Base-by-base conservation (phyloP, 2,329 filamentous ascomycete species). In the Sarocladium oryzae region DNA sequence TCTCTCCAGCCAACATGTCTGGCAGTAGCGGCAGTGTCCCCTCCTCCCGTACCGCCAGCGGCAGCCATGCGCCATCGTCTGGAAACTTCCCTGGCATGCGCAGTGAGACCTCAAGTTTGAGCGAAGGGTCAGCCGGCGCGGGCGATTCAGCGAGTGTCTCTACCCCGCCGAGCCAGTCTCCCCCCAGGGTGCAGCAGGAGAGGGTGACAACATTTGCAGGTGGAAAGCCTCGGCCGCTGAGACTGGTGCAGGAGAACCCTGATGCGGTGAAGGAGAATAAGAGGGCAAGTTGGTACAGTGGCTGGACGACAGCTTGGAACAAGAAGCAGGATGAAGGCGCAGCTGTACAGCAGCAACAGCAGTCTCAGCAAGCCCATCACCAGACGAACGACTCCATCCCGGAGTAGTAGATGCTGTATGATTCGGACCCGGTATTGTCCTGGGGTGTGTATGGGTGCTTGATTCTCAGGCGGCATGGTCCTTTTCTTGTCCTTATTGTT, bases 231-330 rank as follows among this genome's bases (percentile, higher is more conserved):
- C 80, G 91, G 32, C 92, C 92, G 6, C 73, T 99, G 57, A 79
- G 92, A 15, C 76, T 99, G 26, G 90, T 97, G 43, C 88, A 93
- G 68, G 89, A 95, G 70, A 85, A 85, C 57, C 66, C 69, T 20
- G 78, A 80, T 49, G 63, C 63, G 2, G 68, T 73, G 54, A 53
- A 53, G 33, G 53, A 75, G 59, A 52, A 77, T 60, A 85, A 85
- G 71, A 72, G 83, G 45, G 72, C 74, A 18, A 85, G 81, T 65
- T 86, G 83, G 83, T 69, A 68, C 54, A 77, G 84, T 53, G 80
- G 80, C 11, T 84, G 81, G 80, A 32, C 46, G 18, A 18, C 30
- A 68, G 66, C 62, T 10, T 74, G 72, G 63, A 64, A 61, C 23
- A 76, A 75, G 67, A 79, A 78, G 67, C 76, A 80, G 48, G 76